Conservation (phyloP, 164 flowering plant genomes). For the Stephania japonica region DNA sequence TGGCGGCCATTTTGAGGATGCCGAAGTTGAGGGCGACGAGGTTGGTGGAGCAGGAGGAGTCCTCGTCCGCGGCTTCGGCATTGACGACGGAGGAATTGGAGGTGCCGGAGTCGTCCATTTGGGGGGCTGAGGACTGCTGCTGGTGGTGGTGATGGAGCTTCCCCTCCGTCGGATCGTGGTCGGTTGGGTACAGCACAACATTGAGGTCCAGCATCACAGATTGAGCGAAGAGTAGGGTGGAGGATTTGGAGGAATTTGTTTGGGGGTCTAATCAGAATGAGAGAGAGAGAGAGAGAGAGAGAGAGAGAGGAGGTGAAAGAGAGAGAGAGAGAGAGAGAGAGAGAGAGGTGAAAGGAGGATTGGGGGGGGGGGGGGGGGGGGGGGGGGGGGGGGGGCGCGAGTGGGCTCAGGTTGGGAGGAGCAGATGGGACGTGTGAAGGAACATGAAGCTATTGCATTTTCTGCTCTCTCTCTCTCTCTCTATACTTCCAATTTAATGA, state of each 20-base stretch:
- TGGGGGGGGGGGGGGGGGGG: no score
- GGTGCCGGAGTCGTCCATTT: conserved; percentile 52
- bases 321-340: no score
- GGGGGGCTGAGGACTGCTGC: conserved; percentile 23
- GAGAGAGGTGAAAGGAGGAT: no score
- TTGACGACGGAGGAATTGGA: conserved; percentile 69
- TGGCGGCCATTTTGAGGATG: conserved; percentile 27
- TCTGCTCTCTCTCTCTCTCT: background rate
- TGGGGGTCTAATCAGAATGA: background rate
- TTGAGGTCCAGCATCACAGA: conserved; percentile 42
- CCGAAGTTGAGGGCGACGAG: conserved; percentile 34
- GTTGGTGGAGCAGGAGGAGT: conserved; percentile 25
- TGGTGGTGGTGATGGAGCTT: background rate
- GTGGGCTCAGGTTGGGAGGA: conserved; percentile 10
- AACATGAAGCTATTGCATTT: conserved; percentile 8
- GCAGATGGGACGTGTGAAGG: conserved; percentile 26
- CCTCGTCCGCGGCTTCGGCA: conserved; percentile 50
- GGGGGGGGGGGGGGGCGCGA: no score
- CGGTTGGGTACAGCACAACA: conserved; percentile 5
- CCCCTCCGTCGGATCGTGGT: background rate
- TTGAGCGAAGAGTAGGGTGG: background rate
- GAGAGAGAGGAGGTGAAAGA: no score
- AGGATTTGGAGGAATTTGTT: background rate
- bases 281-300: conserved; percentile 8
- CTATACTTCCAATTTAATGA: conserved; percentile 2